phyloP scores from a whole-genome alignment of 2,329 filamentous ascomycete genomes.

The Aspergillus novoparasiticus region DNA sequence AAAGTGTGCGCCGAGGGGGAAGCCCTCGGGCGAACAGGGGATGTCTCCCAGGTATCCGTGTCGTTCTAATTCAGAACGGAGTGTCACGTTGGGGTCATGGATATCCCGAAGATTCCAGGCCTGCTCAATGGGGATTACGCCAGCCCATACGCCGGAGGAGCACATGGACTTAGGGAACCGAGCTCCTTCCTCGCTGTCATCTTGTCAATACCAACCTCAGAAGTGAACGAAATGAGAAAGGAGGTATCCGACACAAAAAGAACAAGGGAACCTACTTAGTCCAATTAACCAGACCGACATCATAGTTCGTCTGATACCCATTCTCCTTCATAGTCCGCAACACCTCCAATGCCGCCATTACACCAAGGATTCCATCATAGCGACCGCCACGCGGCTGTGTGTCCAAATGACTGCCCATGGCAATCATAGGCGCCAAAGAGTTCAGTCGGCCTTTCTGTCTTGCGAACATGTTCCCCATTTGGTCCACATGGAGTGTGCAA shows the following conservation, averaged over 20 bases:
- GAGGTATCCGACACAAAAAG: background rate
- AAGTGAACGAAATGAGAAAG: background rate
- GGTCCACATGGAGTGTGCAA: conserved; percentile 65
- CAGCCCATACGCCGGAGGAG: conserved; percentile 74
- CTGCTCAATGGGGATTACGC: conserved; percentile 59
- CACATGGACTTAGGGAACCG: conserved; percentile 75
- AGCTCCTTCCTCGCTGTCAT: conserved; percentile 70
- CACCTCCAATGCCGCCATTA: conserved; percentile 70
- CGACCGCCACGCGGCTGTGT: conserved; percentile 42
- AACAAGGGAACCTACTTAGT: conserved; percentile 45
- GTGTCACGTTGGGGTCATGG: conserved; percentile 56
- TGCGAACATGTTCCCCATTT: conserved; percentile 53
- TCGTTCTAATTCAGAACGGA: conserved; percentile 64
- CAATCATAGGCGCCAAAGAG: conserved; percentile 31
- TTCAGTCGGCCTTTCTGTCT: conserved; percentile 20
- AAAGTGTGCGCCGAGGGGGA: conserved; percentile 73
- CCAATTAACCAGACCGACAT: conserved; percentile 68
- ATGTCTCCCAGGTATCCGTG: conserved; percentile 67
- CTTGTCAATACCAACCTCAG: background rate
- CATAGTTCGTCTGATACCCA: conserved; percentile 65
- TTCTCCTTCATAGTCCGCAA: conserved; percentile 67
- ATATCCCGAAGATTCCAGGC: conserved; percentile 64
- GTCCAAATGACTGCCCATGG: conserved; percentile 50
- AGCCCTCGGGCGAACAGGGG: conserved; percentile 55
- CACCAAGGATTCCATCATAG: conserved; percentile 75